Conservation (phyloP, 129 eudicot genomes). For the Scalesia atractyloides region DNA sequence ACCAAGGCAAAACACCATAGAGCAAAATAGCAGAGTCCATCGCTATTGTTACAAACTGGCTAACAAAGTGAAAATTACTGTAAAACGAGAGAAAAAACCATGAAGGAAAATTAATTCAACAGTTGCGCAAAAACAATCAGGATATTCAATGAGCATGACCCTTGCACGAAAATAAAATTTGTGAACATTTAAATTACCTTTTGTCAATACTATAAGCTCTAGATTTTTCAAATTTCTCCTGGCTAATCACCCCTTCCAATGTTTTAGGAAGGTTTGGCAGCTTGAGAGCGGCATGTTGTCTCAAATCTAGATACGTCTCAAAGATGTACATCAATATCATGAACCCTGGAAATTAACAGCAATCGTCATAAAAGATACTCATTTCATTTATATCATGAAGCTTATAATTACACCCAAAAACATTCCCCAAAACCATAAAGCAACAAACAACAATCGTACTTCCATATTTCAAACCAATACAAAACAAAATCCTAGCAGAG, state of each 20-base stretch:
- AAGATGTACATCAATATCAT: constrained; percentile 91
- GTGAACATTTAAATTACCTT: constrained; percentile 48
- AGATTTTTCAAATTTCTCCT: constrained; percentile 90
- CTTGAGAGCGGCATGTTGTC: constrained; percentile 89
- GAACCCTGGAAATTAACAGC: constrained; percentile 54
- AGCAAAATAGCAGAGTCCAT: constrained; percentile 84
- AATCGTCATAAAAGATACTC: not conserved
- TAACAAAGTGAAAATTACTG: constrained; percentile 90
- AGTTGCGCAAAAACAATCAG: not conserved
- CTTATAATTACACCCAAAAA: constrained; percentile 16
- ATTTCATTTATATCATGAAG: constrained; percentile 1
- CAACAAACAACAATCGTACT: not conserved
- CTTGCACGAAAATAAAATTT: constrained; percentile 4
- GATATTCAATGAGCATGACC: not conserved
- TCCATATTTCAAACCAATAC: not conserved
- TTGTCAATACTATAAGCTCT: constrained; percentile 95
- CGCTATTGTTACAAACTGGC: constrained; percentile 74
- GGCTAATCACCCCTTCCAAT: constrained; percentile 84
- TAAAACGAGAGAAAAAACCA: not conserved
- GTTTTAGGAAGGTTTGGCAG: constrained; percentile 84
- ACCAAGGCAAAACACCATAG: constrained; percentile 84
- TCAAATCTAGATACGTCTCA: constrained; percentile 82
- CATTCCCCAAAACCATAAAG: not conserved
- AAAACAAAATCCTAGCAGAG: too few species aligned
- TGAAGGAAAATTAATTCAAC: not conserved